Base-by-base conservation (phyloP, 1,284 basidiomycete genomes). In the Leccinum cinnamomeum region DNA sequence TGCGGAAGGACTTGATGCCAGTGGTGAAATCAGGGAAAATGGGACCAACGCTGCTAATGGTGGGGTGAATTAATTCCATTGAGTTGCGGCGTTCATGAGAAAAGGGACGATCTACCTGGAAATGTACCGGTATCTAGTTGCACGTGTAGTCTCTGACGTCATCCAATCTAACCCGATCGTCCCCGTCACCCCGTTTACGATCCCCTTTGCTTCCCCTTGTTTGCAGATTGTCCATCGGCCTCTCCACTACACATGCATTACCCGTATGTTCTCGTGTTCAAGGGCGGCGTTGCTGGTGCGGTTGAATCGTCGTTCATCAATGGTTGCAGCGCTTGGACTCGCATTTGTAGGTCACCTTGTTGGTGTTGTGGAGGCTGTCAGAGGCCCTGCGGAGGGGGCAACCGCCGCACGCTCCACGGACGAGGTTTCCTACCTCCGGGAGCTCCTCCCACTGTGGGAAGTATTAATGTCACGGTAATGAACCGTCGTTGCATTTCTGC, bases 1-100 rank as follows among this genome's bases (percentile, higher is more conserved):
- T 41, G 71, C 78, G 10, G 61, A 46, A 39, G 68, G 62, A 48
- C 11, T 44, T 25, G 58, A 44, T 50, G 35, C 56, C 12, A 57
- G 53, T 5, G 46, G 61, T 48, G 18, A 30, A 35, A 11, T 63
- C 61, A 58, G 64, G 35, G 63, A 56, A 30, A 62, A 62, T 39
- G 63, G 56, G 28, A 20, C 20, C 56, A 60, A 64, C 41, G 39
- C 6, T 48, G 2, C 23, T 6, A 57, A 62, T 30, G 62, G 66
- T 39, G 7, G 5, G 25, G 12, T 2, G 56, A 63, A 35, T 37
- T 55, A 59, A 68, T 5, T 16, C 8, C 53, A 59, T 23, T 68
- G 46, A 57, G 35, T 11, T 14, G 30, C 5, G 39, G 18, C n/a
- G 41, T 44, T 5, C 41, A 44, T 44, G n/a, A 44, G 41, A 37